Base-by-base conservation (phyloP, 78 protist genomes). In the Neovahlkampfia damariscottae region DNA sequence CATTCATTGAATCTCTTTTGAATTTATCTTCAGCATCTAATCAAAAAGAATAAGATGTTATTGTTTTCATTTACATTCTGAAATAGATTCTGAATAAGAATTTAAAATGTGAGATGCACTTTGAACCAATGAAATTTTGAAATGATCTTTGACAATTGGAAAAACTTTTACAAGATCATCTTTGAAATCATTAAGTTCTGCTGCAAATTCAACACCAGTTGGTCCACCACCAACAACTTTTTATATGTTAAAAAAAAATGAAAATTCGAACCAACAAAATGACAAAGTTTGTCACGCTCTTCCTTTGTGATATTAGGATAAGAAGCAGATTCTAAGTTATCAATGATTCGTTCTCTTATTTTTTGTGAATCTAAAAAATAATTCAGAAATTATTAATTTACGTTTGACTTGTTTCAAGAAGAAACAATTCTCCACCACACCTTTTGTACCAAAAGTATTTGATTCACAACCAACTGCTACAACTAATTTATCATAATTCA, bases 161-260 rank as follows among this genome's bases (percentile, higher is more conserved):
- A 69, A 69, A n/a, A 69, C 19, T 69, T 19, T 69, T n/a, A 19
- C 67, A n/a, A 34, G 29, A 5, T 73, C 66, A 2, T 72, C 6
- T 29, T 85, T 10, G 75, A 91, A 89, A 67, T 91, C 95, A 38
- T 66, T 39, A 6, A 91, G 74, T 66, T 91, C 95, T 3, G 83
- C 88, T 29, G 80, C 82, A 5, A 28, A 41, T 41, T 88, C 91
- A 7, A 72, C 81, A 27, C 90, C 90, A 0, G 94, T 90, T 7
- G 95, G 92, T 1, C 95, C 95, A 8, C 91, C 95, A 8, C 95
- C 95, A 3, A 85, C 90, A 0, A 91, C n/a, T n/a, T n/a, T n/a
- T n/a, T n/a, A n/a, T n/a, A n/a, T n/a, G n/a, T n/a, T n/a, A n/a
- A n/a, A n/a, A n/a, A n/a, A n/a, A n/a, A n/a, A n/a, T n/a, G n/a